These are phyloP conservation scores for Cotoneaster glaucophyllus DNA, from an alignment of 306 rosid species.

Conservation along the genomic window DNA sequence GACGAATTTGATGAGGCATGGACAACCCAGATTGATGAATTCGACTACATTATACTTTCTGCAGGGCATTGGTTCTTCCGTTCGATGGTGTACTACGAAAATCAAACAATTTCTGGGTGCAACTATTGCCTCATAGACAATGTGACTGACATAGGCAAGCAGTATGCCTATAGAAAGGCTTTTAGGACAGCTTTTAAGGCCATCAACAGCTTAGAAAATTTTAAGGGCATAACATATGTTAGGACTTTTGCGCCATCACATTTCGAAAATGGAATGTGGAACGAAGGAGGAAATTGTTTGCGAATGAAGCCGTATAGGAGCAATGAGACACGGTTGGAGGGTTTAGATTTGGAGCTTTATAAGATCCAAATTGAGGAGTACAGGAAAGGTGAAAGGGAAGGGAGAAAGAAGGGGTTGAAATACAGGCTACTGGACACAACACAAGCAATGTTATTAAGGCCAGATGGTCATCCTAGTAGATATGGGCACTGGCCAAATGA, in stretches of 20 bases:
- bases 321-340: slow-evolving; percentile 56
- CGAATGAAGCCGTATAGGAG: slow-evolving; percentile 66
- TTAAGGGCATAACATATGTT: slow-evolving; percentile 51
- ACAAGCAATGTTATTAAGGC: slow-evolving; percentile 56
- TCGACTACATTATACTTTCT: slow-evolving; percentile 55
- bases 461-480: slow-evolving; percentile 88
- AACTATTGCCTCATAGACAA: slow-evolving; percentile 54
- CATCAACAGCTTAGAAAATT: slow-evolving; percentile 45
- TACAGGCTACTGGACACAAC: slow-evolving; percentile 65
- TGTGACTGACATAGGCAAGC: slow-evolving; percentile 56
- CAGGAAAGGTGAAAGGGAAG: slow-evolving; percentile 57
- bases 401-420: slow-evolving; percentile 42
- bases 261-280: slow-evolving; percentile 80
- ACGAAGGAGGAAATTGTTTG: slow-evolving; percentile 69
- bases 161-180: slow-evolving; percentile 62
- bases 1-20: slow-evolving; percentile 72
- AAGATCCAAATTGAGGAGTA: slow-evolving; percentile 78
- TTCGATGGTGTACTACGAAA: slow-evolving; percentile 49
- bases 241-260: slow-evolving; percentile 80
- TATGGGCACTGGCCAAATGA: slow-evolving; percentile 80
- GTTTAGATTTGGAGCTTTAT: slow-evolving; percentile 51
- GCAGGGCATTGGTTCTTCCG: slow-evolving; percentile 82
- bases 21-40: slow-evolving; percentile 48
- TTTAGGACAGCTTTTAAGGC: slow-evolving; percentile 58
- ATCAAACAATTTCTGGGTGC: slow-evolving; percentile 52